These are phyloP conservation scores for Aspergillus sp. DNA, from an alignment of 2,329 filamentous ascomycete species.

Conservation along the genomic window DNA sequence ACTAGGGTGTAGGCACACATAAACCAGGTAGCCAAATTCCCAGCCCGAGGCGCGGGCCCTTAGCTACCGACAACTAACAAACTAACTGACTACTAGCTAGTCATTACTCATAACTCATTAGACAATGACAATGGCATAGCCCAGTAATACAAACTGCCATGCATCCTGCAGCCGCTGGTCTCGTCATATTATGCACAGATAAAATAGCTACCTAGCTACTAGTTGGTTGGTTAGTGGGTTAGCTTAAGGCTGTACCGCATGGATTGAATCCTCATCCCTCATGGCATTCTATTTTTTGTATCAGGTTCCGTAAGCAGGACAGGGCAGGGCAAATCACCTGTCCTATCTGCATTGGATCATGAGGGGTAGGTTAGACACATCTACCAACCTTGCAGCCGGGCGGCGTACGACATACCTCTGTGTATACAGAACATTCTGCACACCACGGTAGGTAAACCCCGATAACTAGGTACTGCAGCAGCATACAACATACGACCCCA, in stretches of 20 bases:
- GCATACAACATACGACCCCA: not conserved
- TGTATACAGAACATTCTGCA: no score
- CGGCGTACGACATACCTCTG: no score
- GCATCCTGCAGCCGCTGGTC: not conserved
- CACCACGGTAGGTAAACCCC: no score
- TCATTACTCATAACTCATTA: no score
- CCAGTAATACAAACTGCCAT: not conserved
- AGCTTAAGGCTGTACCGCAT: not conserved
- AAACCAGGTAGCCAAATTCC: not conserved
- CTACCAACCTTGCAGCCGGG: no score
- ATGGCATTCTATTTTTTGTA: no score
- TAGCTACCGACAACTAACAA: no score
- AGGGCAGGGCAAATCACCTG: not conserved
- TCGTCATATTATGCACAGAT: not conserved
- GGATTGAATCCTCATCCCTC: not conserved
- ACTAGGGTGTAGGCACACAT: no score
- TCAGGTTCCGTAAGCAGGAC: no score
- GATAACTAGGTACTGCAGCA: not conserved
- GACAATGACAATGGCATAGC: not conserved
- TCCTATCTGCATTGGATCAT: not conserved
- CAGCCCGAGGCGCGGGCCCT: not conserved
- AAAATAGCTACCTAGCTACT: not conserved
- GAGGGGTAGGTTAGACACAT: not conserved
- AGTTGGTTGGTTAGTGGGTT: not conserved
- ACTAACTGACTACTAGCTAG: no score